Base-by-base conservation (phyloP, 345 rosid species). In the Psidium friedrichsthalianum region DNA sequence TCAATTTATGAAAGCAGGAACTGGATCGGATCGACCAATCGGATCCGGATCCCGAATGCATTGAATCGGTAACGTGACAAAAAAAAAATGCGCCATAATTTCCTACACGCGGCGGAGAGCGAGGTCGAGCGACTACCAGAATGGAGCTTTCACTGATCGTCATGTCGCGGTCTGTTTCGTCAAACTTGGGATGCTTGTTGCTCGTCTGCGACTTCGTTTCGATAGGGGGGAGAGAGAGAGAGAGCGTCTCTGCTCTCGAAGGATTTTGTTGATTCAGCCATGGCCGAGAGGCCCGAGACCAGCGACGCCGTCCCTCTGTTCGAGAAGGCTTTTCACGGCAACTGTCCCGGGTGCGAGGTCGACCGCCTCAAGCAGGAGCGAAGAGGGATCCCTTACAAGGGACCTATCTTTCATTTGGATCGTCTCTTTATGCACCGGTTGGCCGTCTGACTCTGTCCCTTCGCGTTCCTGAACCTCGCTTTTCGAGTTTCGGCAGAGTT, bases 381-480 rank as follows among this genome's bases (percentile, higher is more conserved):
- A 44, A 82, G 24, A 24, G 89, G 87, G 53, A 82, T 87, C 27
- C 85, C 87, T 42, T 87, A 84, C 85, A 54, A 54, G 64, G 89
- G 83, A 87, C 87, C 76, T 85, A 52, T 85, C 89, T 61, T 87
- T 69, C 55, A 87, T 87, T 9, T 87, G 89, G 87, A 82, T 82
- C 58, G 85, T 87, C 89, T 87, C 89, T 36, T 83, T 87, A 42
- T 87, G 86, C 82, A 56, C 83, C 8, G 89, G 89, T 87, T 32
- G 44, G 89, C 29, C 49, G 51, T 6, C 84, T 11, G 32, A 2
- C 56, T 82, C 83, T 47, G 55, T n/a, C 53, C 53, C 36, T 42
- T 47, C 40, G 12, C 54, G 56, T n/a, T 53, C 24, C 14, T 2
- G 53, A 82, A 29, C 83, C 78, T 36, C 78, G 47, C 18, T 47